A percentile compares a stretch with the other conserved stretches of the same genome.
phyloP scores from a whole-genome alignment of 78 protist genomes.

The Mantamonas sphyraenae region DNA sequence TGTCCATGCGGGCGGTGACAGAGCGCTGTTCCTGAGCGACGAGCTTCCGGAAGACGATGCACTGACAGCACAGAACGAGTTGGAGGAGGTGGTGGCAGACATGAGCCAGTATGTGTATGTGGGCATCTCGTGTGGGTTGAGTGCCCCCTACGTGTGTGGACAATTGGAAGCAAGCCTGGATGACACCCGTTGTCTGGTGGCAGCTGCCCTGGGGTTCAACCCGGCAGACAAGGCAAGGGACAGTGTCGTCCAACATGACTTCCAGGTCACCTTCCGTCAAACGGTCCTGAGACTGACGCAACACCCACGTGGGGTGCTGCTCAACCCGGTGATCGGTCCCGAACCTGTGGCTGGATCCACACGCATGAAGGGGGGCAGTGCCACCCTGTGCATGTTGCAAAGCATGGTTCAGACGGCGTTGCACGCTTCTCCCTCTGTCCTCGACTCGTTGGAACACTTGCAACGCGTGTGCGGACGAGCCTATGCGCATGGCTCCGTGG shows the following conservation, averaged over 20 bases:
- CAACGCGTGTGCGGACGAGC: not conserved
- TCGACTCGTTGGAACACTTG: not conserved
- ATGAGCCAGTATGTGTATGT: conserved; percentile 2
- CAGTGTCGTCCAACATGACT: no score
- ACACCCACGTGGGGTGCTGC: no score
- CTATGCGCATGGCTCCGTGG: not conserved
- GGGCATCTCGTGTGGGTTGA: conserved; percentile 37
- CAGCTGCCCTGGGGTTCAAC: conserved; percentile 38
- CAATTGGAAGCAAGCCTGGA: conserved; percentile 14
- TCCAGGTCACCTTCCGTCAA: no score
- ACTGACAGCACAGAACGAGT: not conserved
- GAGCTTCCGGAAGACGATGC: conserved; percentile 38
- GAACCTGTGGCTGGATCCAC: conserved; percentile 37
- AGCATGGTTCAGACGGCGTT: no score
- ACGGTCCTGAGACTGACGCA: no score
- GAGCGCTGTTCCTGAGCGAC: conserved; percentile 21
- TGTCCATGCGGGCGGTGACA: conserved; percentile 39
- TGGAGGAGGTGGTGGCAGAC: not conserved
- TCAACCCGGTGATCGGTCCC: conserved; percentile 31
- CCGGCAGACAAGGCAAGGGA: no score
- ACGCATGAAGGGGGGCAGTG: conserved; percentile 30
- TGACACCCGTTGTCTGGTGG: conserved; percentile 2
- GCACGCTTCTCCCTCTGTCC: not conserved
- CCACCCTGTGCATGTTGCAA: conserved; percentile 7
- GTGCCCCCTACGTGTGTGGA: conserved; percentile 28